These are phyloP conservation scores for Aspergillus ellipticus DNA, from an alignment of 495 filamentous ascomycete species.

Conservation along the genomic window DNA sequence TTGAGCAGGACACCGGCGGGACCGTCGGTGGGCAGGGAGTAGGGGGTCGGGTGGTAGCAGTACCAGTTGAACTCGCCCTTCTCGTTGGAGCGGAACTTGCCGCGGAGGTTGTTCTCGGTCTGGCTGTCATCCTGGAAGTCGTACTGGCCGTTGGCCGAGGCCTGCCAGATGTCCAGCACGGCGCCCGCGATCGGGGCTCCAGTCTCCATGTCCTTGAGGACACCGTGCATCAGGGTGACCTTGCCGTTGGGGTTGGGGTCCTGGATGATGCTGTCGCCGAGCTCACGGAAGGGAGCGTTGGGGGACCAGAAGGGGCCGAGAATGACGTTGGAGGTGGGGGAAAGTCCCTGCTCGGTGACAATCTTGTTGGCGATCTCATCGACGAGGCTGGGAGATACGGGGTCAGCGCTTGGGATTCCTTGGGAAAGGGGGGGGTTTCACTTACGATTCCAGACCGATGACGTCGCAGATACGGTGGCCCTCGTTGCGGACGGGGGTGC, in stretches of 20 bases:
- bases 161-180: constrained; percentile 84
- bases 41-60: constrained; percentile 78
- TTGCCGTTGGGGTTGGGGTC: constrained; percentile 59
- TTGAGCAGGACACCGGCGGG: constrained; percentile 66
- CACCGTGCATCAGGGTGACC: constrained; percentile 72
- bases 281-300: constrained; percentile 71
- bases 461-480: constrained; percentile 75
- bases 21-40: constrained; percentile 73
- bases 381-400: constrained; percentile 53
- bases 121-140: constrained; percentile 85
- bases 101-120: constrained; percentile 75
- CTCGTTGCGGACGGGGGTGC: constrained; percentile 64
- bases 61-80: constrained; percentile 76
- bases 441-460: constrained; percentile 76
- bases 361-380: constrained; percentile 84
- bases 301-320: constrained; percentile 87
- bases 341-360: constrained; percentile 61
- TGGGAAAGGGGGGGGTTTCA: constrained; percentile 3
- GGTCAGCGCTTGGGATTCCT: background rate
- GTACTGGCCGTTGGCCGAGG: constrained; percentile 79
- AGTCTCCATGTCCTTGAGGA: constrained; percentile 67
- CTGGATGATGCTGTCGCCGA: constrained; percentile 69
- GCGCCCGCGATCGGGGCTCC: constrained; percentile 65
- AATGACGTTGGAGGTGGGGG: constrained; percentile 78
- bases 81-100: constrained; percentile 75